phyloP scores from a whole-genome alignment of 805 yeast genomes.

The Kregervanrija pseudodelftensis region DNA sequence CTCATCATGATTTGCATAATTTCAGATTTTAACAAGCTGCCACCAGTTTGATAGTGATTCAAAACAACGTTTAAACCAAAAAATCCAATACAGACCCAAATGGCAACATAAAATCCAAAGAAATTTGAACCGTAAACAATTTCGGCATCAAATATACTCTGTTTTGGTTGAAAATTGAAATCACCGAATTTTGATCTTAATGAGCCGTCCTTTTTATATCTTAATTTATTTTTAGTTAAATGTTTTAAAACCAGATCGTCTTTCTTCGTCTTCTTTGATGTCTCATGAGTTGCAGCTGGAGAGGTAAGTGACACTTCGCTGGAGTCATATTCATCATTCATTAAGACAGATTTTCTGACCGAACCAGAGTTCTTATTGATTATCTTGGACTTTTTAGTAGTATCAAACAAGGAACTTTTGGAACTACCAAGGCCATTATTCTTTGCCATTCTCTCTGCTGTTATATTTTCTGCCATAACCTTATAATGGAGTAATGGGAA shows the following conservation, averaged over 20 bases:
- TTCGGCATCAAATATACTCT: constrained; percentile 49
- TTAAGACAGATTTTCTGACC: constrained; percentile 15
- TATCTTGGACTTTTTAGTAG: constrained; percentile 4
- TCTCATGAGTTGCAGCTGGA: neutral
- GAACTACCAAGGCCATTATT: too few species aligned
- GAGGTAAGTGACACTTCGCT: constrained; percentile 1
- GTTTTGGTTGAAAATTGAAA: constrained; percentile 36
- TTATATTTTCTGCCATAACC: too few species aligned
- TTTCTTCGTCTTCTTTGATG: neutral
- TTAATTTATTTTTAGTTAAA: constrained; percentile 4
- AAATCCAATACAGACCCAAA: constrained; percentile 64
- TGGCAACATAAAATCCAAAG: constrained; percentile 74
- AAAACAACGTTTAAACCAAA: constrained; percentile 46
- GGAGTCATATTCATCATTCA: constrained; percentile 17
- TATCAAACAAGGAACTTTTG: neutral
- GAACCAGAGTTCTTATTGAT: constrained; percentile 11
- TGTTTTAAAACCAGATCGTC: constrained; percentile 1
- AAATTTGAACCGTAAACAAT: constrained; percentile 42
- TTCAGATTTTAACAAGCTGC: constrained; percentile 41
- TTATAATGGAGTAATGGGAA: too few species aligned
- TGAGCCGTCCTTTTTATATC: constrained; percentile 26
- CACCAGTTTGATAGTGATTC: constrained; percentile 42
- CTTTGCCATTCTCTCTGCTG: too few species aligned
- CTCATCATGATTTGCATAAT: constrained; percentile 50
- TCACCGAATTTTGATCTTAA: constrained; percentile 50